A percentile compares a stretch with the other conserved stretches of the same genome.
Evolutionary conservation across 371 early-diverging fungal species (phyloP).

Genomic region (Blakeslea trispora): DNA sequence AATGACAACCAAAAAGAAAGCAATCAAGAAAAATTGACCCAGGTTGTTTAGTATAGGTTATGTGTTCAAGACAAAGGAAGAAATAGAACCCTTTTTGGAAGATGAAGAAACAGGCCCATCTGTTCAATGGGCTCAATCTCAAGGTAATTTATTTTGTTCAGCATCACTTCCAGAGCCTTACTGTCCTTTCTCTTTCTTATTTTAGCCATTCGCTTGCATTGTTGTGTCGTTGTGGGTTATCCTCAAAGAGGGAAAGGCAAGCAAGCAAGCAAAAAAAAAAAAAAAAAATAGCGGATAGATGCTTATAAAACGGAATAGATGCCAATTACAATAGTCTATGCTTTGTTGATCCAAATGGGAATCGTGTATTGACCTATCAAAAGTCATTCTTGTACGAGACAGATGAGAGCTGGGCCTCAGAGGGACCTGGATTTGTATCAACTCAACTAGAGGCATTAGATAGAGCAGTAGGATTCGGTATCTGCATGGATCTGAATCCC

Average conservation of each 20-base stretch:
- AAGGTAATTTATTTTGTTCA: conserved; percentile 38
- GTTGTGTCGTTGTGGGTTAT: conserved; percentile 70
- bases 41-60: too few relatives aligned
- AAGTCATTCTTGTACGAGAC: conserved; percentile 71
- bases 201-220: conserved; percentile 57
- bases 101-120: conserved; percentile 58
- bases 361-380: conserved; percentile 60
- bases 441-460: conserved; percentile 46
- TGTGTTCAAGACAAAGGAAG: conserved; percentile 54
- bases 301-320: too few relatives aligned
- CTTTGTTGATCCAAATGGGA: conserved; percentile 55
- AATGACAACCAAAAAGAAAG: too few relatives aligned
- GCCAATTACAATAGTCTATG: conserved; percentile 66
- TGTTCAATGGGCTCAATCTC: conserved; percentile 63
- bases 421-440: conserved; percentile 68
- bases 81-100: conserved; percentile 62
- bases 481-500: conserved; percentile 87
- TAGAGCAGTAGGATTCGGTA: conserved; percentile 71
- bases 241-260: conserved; percentile 48
- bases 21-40: too few relatives aligned
- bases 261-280: too few relatives aligned
- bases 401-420: conserved; percentile 77
- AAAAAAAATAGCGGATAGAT: too few relatives aligned
- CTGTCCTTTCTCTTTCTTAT: too few relatives aligned
- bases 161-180: too few relatives aligned